Percentiles rank a stretch among this genome's conserved stretches.
phyloP scores from a whole-genome alignment of 371 early-diverging fungal genomes.

The Capillidium rhysosporum region DNA sequence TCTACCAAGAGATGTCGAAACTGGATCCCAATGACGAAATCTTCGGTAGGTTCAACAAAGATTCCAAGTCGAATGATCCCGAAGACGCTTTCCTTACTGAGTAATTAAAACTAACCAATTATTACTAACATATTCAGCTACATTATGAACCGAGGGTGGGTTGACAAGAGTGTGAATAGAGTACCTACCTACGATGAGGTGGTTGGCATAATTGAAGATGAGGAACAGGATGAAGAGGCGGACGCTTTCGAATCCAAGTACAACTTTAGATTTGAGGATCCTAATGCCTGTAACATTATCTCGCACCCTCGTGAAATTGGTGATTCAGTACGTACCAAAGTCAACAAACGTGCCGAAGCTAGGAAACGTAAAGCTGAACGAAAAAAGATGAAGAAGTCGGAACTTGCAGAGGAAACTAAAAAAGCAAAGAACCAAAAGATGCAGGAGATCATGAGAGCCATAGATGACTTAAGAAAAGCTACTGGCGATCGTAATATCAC shows the following conservation, averaged over 20 bases:
- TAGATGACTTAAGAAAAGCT: constrained; percentile 62
- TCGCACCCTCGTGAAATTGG: constrained; percentile 52
- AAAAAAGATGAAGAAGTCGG: constrained; percentile 39
- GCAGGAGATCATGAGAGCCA: constrained; percentile 49
- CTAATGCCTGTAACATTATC: constrained; percentile 4
- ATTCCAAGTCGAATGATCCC: constrained; percentile 21
- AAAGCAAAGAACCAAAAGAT: constrained; percentile 75
- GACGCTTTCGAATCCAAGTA: constrained; percentile 79
- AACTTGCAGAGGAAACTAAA: constrained; percentile 65
- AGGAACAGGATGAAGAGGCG: constrained; percentile 41
- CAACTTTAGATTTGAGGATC: constrained; percentile 79
- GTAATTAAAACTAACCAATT: constrained; percentile 15
- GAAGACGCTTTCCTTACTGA: constrained; percentile 82
- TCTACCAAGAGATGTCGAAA: constrained; percentile 47
- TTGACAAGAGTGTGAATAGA: constrained; percentile 44
- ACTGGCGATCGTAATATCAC: constrained; percentile 42
- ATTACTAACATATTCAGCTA: constrained; percentile 18
- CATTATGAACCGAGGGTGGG: constrained; percentile 86
- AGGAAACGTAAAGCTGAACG: constrained; percentile 45
- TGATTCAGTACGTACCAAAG: constrained; percentile 42
- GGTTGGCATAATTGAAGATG: constrained; percentile 38
- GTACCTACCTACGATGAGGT: constrained; percentile 40
- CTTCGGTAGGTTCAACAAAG: constrained; percentile 36
- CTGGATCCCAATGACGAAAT: constrained; percentile 11
- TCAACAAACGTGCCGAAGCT: constrained; percentile 44